Evolutionary conservation across 2,329 filamentous ascomycete genomes (phyloP), one percentile per base, ranked within the genome.

Genomic region (Erysiphe pulchra): DNA sequence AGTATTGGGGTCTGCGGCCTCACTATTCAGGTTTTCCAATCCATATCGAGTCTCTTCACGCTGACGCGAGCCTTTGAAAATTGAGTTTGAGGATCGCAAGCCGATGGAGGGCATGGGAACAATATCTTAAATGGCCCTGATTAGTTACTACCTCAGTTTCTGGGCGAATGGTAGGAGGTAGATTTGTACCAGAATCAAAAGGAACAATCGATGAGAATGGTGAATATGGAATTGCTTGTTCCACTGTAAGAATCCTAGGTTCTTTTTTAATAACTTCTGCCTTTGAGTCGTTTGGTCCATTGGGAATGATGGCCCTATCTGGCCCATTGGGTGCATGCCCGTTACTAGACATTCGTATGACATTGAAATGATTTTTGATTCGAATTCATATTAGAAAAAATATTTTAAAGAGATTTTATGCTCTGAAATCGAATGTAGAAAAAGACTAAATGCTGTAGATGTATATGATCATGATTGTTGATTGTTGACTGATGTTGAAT

Each of bases 201-300:
- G 82, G 81, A 45, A 82, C 69, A 43, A 86, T 78, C 3, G 80
- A 84, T 43, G 77, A 81, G 57, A 87, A 77, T 20, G 83, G 82
- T 45, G 81, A 82, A 61, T 77, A 86, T n/a, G 80, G 79, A 41
- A 90, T 66, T 30, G 81, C 81, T 56, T 90, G 80, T 47, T 78
- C 71, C 12, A 90, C 70, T 3, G 70, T 71, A 56, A 77, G 74
- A 1, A 75, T 53, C 38, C 47, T 51, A 6, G 51, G 67, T 46
- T 66, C 49, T 39, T 45, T 45, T 8, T 38, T 43, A 10, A 38
- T 18, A 14, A 44, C 8, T 38, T 48, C 31, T 34, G 11, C 48
- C 49, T 52, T 51, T 31, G 40, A 44, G 7, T 34, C 16, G 44
- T 28, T n/a, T 34, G 42, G 45, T 16, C 50, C 50, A 47, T 53